Evolutionary conservation across 2,329 filamentous ascomycete species (phyloP).

Genomic region (Colletotrichum orbiculare): DNA sequence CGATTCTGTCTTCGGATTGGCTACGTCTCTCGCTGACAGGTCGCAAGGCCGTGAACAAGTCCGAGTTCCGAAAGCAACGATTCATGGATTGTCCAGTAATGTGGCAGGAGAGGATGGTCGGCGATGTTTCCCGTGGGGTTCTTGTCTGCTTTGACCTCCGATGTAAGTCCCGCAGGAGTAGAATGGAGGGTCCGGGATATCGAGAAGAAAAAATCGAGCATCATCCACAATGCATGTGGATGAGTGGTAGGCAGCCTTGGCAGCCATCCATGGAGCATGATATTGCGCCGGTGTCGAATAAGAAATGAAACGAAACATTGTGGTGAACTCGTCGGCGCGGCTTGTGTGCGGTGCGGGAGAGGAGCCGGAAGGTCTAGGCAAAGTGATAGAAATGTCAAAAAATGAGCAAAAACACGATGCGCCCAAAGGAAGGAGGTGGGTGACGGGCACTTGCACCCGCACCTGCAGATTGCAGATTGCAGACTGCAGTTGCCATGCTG

Average conservation of each 20-base stretch:
- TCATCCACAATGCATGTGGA: neutral
- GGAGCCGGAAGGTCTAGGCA: slow-evolving; percentile 29
- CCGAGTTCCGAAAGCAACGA: neutral
- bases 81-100: too few relatives aligned
- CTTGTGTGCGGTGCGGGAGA: slow-evolving; percentile 24
- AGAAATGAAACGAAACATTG: slow-evolving; percentile 34
- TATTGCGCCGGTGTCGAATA: slow-evolving; percentile 10
- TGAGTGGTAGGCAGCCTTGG: too few relatives aligned
- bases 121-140: slow-evolving; percentile 5
- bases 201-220: neutral
- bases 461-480: neutral
- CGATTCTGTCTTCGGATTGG: slow-evolving; percentile 14
- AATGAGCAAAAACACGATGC: slow-evolving; percentile 1
- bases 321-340: slow-evolving; percentile 4
- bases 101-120: neutral
- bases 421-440: neutral
- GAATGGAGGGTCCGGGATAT: neutral
- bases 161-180: slow-evolving; percentile 10
- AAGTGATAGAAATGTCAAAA: slow-evolving; percentile 23
- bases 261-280: slow-evolving; percentile 4
- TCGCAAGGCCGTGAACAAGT: too few relatives aligned
- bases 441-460: slow-evolving; percentile 12
- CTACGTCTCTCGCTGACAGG: neutral
- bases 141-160: slow-evolving; percentile 22
- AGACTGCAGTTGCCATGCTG: neutral